Conservation (phyloP, 345 rosid genomes). For the Acer negundo region DNA sequence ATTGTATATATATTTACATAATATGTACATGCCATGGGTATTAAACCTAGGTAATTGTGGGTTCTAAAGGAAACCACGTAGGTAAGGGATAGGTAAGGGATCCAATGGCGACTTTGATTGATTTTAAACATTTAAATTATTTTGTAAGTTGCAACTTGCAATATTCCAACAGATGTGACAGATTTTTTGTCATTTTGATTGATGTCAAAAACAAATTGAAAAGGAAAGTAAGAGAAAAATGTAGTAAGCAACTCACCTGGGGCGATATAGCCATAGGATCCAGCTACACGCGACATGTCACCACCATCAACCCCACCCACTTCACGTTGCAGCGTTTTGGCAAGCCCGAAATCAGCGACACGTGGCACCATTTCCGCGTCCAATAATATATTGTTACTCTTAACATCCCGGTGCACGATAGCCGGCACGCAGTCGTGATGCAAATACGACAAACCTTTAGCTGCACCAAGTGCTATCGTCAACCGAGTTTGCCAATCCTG, state of each 20-base stretch:
- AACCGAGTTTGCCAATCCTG: conserved; percentile 53
- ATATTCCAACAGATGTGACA: too few species aligned
- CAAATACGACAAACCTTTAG: conserved; percentile 70
- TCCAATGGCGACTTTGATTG: too few species aligned
- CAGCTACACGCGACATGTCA: conserved; percentile 57
- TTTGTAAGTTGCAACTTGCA: too few species aligned
- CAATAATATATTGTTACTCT: conserved; percentile 71
- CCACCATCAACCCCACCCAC: conserved; percentile 16
- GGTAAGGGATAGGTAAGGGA: too few species aligned
- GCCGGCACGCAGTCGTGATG: conserved; percentile 73
- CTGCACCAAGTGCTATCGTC: conserved; percentile 57
- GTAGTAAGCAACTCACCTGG: conserved; percentile 49
- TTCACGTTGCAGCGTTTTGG: conserved; percentile 49
- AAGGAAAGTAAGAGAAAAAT: too few species aligned
- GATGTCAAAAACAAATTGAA: too few species aligned
- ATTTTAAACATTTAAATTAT: too few species aligned
- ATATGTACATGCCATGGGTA: too few species aligned
- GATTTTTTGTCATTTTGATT: too few species aligned
- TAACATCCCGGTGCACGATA: conserved; percentile 80
- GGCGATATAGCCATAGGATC: conserved; percentile 81
- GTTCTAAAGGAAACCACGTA: too few species aligned
- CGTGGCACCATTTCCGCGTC: conserved; percentile 62
- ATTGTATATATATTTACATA: too few species aligned
- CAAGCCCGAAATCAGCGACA: conserved; percentile 81
- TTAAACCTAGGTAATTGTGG: too few species aligned